These are phyloP conservation scores for Metschnikowia lunata DNA, from an alignment of 805 yeast species.

Conservation along the genomic window DNA sequence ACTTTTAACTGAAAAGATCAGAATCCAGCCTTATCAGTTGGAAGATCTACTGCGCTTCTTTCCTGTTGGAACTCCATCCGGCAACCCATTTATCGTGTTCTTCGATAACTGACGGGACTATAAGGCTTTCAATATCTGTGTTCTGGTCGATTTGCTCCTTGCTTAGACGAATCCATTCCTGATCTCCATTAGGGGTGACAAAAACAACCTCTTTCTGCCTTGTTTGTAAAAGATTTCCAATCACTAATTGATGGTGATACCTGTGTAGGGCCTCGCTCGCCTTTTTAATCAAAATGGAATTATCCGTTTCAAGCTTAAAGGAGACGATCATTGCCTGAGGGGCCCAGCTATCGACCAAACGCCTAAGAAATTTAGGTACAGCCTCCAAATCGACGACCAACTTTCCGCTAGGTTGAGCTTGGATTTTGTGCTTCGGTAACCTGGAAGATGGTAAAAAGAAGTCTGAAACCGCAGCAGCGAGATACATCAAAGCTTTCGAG, in stretches of 20 bases:
- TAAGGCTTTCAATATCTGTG: conserved; percentile 70
- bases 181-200: conserved; percentile 49
- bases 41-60: neutral
- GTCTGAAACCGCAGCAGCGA: conserved; percentile 98
- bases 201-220: conserved; percentile 86
- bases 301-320: conserved; percentile 90
- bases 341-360: conserved; percentile 92
- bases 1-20: too few relatives aligned
- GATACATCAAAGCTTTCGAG: conserved; percentile 64
- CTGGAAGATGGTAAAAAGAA: conserved; percentile 85
- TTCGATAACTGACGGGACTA: conserved; percentile 71
- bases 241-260: conserved; percentile 89
- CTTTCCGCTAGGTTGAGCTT: conserved; percentile 74
- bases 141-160: conserved; percentile 36
- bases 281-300: conserved; percentile 62
- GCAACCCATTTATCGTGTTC: conserved; percentile 62
- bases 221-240: conserved; percentile 87
- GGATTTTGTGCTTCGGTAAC: conserved; percentile 92
- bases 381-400: conserved; percentile 85
- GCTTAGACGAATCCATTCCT: conserved; percentile 49
- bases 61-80: neutral
- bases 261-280: conserved; percentile 75
- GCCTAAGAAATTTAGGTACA: conserved; percentile 87
- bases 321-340: conserved; percentile 92
- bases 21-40: too few relatives aligned